Conservation (phyloP, 805 yeast species). For the Starmerella bombi region DNA sequence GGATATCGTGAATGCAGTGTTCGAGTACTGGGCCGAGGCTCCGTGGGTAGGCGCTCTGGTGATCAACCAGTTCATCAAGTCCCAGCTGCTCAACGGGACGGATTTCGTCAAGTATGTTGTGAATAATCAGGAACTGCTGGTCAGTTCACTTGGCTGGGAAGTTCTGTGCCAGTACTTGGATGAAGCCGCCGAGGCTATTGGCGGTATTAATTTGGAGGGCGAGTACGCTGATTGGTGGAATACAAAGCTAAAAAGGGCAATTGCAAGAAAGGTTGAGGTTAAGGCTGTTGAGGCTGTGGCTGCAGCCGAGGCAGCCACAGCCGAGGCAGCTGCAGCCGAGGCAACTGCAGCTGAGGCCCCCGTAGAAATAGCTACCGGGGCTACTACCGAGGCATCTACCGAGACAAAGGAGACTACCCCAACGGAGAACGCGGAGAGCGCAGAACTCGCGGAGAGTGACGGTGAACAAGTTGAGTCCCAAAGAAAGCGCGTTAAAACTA, state of each 20-base stretch:
- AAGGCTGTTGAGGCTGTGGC: too few species aligned
- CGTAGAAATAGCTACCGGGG: neutral
- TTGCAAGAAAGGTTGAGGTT: slow-evolving; percentile 5
- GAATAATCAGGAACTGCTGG: slow-evolving; percentile 21
- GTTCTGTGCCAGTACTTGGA: slow-evolving; percentile 9
- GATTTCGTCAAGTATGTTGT: slow-evolving; percentile 37
- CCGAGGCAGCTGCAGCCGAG: neutral
- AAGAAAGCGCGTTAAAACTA: neutral
- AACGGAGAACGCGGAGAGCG: neutral
- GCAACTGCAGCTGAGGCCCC: neutral
- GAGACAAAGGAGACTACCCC: neutral
- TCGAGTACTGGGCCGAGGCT: slow-evolving; percentile 52
- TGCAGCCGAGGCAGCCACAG: neutral
- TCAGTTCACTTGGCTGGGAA: slow-evolving; percentile 25
- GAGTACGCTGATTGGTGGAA: slow-evolving; percentile 22
- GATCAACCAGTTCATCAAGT: slow-evolving; percentile 38
- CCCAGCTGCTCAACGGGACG: slow-evolving; percentile 32
- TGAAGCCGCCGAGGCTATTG: slow-evolving; percentile 9
- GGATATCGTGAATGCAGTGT: slow-evolving; percentile 41
- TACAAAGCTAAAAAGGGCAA: slow-evolving; percentile 10
- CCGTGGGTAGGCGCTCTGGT: slow-evolving; percentile 54
- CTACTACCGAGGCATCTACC: neutral
- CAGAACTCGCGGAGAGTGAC: neutral
- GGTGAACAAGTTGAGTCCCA: neutral
- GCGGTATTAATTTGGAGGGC: slow-evolving; percentile 7